These are phyloP conservation scores for Cyberlindnera saturnus DNA, from an alignment of 805 yeast species.

Conservation along the genomic window DNA sequence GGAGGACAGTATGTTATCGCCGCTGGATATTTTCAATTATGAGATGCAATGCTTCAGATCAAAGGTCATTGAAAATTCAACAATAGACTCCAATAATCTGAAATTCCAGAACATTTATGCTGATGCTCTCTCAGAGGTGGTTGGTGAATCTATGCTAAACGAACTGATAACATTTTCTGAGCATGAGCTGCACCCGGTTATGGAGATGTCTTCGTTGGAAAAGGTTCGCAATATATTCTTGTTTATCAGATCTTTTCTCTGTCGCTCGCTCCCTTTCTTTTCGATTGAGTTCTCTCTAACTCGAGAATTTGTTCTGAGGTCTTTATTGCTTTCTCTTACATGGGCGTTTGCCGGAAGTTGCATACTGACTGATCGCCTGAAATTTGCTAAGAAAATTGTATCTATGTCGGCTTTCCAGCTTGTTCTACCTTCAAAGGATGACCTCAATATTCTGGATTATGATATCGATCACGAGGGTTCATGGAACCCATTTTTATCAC, in stretches of 20 bases:
- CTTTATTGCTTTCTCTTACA: slow-evolving; percentile 30
- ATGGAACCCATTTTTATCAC: slow-evolving; percentile 44
- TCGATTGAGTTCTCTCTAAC: neutral
- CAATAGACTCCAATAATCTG: neutral
- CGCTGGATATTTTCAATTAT: slow-evolving; percentile 19
- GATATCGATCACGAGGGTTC: slow-evolving; percentile 41
- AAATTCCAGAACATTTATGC: neutral
- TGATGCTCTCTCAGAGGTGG: slow-evolving; percentile 2
- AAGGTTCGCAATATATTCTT: neutral
- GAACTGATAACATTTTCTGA: neutral
- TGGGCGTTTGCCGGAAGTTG: slow-evolving; percentile 70
- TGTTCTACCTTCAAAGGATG: slow-evolving; percentile 8
- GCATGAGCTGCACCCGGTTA: slow-evolving; percentile 4
- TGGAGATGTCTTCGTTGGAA: slow-evolving; percentile 1
- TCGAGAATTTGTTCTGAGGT: slow-evolving; percentile 9
- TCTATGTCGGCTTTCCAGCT: slow-evolving; percentile 17
- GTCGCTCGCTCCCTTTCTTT: neutral
- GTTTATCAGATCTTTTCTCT: neutral
- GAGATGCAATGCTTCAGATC: slow-evolving; percentile 10
- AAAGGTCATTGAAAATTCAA: neutral
- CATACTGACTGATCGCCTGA: slow-evolving; percentile 29
- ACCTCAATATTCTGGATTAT: slow-evolving; percentile 22
- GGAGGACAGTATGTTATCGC: slow-evolving; percentile 29
- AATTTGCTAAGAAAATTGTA: slow-evolving; percentile 29
- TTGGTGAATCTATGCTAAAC: neutral